A percentile compares a stretch with the other conserved stretches of the same genome.
Evolutionary conservation across 176 grass and related monocot genomes (phyloP).

Genomic region (Zea mays): DNA sequence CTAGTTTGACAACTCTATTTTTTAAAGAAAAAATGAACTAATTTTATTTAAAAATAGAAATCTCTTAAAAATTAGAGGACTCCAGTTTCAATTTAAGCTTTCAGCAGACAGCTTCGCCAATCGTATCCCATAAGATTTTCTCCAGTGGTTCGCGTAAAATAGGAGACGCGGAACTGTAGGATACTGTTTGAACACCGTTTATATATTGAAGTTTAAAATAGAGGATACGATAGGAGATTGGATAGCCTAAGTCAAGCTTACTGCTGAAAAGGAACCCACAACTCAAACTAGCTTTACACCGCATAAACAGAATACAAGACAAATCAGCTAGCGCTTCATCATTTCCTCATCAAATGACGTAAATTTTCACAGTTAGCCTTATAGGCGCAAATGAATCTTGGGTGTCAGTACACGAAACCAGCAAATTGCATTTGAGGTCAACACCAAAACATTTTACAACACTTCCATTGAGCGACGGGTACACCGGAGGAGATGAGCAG

Average conservation of each 20-base stretch:
- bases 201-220: no score
- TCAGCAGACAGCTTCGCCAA: no score
- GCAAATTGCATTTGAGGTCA: conserved; percentile 39
- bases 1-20: no score
- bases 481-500: conserved; percentile 30
- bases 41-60: no score
- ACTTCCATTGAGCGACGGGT: conserved; percentile 35
- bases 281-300: neutral
- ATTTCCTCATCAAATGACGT: neutral
- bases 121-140: no score
- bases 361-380: neutral
- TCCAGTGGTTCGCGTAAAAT: no score
- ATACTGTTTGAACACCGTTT: no score
- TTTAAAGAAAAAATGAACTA: no score
- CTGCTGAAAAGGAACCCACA: neutral
- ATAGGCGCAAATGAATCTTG: neutral
- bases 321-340: neutral
- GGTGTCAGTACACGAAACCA: conserved; percentile 29
- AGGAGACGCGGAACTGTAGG: no score
- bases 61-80: no score
- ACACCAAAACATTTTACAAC: conserved; percentile 55
- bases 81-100: no score
- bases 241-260: neutral
- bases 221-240: no score
- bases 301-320: neutral